Conservation (phyloP, 1,139 yeast species). For the Hyphopichia wangnamkhiaoensis region DNA sequence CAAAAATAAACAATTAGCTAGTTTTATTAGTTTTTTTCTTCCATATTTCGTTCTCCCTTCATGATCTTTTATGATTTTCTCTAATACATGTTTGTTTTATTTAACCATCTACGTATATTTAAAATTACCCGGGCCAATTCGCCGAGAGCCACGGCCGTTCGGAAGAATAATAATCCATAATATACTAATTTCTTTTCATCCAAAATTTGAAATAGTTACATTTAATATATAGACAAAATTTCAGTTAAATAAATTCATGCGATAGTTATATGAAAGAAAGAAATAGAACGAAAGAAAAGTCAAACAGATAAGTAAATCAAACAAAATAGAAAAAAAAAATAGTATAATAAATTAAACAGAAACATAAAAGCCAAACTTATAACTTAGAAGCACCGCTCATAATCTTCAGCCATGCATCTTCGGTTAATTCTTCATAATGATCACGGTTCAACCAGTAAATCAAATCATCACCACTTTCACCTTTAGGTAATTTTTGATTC, state of each 20-base stretch:
- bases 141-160: too few relatives aligned
- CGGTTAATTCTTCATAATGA: slow-evolving; percentile 57
- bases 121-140: too few relatives aligned
- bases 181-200: too few relatives aligned
- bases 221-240: too few relatives aligned
- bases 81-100: neutral
- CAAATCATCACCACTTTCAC: slow-evolving; percentile 57
- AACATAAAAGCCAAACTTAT: too few relatives aligned
- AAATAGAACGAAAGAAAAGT: neutral
- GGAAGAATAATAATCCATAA: too few relatives aligned
- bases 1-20: slow-evolving; percentile 46
- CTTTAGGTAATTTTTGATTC: slow-evolving; percentile 75
- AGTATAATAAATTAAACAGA: too few relatives aligned
- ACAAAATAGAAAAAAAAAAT: too few relatives aligned
- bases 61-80: neutral
- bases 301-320: neutral
- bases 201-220: slow-evolving; percentile 13
- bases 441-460: slow-evolving; percentile 71
- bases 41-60: neutral
- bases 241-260: too few relatives aligned
- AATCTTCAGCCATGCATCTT: slow-evolving; percentile 61
- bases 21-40: neutral
- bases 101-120: neutral
- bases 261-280: neutral
- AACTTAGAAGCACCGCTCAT: slow-evolving; percentile 42